These are phyloP conservation scores for Pseudozyma tsukubaensis DNA, from an alignment of 1,284 basidiomycete genomes.

Conservation along the genomic window DNA sequence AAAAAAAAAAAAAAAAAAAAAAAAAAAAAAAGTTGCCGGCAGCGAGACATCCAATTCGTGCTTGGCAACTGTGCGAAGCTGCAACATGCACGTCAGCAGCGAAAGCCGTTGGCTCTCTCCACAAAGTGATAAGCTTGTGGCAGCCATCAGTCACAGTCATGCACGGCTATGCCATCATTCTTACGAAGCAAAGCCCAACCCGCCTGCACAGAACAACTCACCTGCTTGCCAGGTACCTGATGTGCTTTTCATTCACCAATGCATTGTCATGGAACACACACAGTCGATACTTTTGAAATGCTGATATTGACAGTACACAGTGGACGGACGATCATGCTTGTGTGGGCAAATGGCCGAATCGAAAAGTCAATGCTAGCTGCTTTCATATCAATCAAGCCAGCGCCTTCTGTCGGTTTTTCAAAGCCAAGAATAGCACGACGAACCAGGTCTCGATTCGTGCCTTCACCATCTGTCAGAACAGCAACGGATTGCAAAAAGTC, in stretches of 20 bases:
- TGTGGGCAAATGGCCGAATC: too few relatives aligned
- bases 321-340: background rate
- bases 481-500: background rate
- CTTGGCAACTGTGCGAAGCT: background rate
- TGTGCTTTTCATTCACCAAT: too few relatives aligned
- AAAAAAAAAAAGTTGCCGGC: background rate
- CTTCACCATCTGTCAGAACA: conserved; percentile 52
- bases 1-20: background rate
- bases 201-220: too few relatives aligned
- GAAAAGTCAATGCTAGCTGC: background rate
- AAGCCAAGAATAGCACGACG: conserved; percentile 42
- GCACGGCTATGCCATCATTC: background rate
- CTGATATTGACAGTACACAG: background rate
- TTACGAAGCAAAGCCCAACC: too few relatives aligned
- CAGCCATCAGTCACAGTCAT: background rate
- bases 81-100: conserved; percentile 5
- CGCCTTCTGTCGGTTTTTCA: conserved; percentile 18
- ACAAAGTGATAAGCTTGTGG: too few relatives aligned
- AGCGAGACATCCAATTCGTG: background rate
- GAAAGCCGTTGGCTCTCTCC: background rate
- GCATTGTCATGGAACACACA: too few relatives aligned
- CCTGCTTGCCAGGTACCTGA: too few relatives aligned
- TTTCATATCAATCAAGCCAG: conserved; percentile 12
- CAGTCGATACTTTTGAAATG: too few relatives aligned
- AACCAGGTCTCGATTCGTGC: conserved; percentile 57